Evolutionary conservation across 2,329 filamentous ascomycete species (phyloP), one percentile per base, ranked within the genome.

Genomic region (Anthostomella pinea): DNA sequence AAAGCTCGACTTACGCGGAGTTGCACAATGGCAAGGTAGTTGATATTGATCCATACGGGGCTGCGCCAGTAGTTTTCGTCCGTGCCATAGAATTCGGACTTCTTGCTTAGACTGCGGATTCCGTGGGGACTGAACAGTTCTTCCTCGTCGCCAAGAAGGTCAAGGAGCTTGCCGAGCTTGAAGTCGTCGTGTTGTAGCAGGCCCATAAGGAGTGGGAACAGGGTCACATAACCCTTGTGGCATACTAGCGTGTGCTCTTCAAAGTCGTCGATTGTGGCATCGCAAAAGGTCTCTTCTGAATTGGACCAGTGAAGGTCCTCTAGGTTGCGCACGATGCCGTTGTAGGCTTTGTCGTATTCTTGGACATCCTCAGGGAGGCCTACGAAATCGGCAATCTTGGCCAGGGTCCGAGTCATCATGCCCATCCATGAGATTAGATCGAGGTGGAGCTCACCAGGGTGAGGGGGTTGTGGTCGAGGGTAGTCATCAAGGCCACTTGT

Each of bases 1-100:
- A 17, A n/a, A 14, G 17, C 13, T 8, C 4, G 14, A 74, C 84
- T 69, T 72, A 90, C 86, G 49, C 83, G 72, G 19, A 97, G 79
- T 57, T 87, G 81, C 49, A 82, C 78, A 34, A 96, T 67, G 33
- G 86, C 81, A 52, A 97, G 70, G 63, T 95, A 97, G 67, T 97
- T 97, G 49, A 97, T 89, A 58, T 93, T 93, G 57, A 97, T 85
- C 91, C 91, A 97, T 16, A 97, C 77, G 0, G 93, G 89, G 47
- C 87, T 86, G 45, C 89, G 79, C 91, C 93, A 98, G 70, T 98
- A 98, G 64, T 98, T 96, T 69, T 98, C 93, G 2, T 74, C 87
- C 0, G 89, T 95, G 25, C 84, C 88, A 62, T 96, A 97, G 43
- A 88, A 78, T 54, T 83, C 72, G 55, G 91, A 85, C 53, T 80